Evolutionary conservation across 495 filamentous ascomycete genomes (phyloP).

Genomic region (Podospora conica): DNA sequence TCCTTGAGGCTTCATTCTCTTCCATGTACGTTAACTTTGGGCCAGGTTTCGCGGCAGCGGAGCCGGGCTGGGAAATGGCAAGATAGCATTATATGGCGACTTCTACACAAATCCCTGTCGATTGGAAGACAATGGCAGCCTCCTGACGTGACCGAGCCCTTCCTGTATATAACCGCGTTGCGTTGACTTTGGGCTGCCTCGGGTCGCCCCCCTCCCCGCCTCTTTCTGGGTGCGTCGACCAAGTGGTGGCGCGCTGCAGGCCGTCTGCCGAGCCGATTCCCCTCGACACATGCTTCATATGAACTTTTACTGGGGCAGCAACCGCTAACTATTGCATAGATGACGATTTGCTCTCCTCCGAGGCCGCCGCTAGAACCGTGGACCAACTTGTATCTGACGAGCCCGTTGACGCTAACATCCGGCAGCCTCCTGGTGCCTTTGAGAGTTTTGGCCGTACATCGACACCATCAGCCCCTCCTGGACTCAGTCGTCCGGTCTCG

Average conservation of each 20-base stretch:
- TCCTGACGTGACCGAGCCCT: constrained; percentile 41
- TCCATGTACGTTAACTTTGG: constrained; percentile 74
- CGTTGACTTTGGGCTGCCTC: constrained; percentile 3
- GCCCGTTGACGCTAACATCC: constrained; percentile 25
- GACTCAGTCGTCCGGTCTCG: constrained; percentile 52
- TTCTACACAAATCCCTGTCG: constrained; percentile 30
- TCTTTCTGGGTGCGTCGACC: constrained; percentile 6
- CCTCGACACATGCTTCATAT: not conserved
- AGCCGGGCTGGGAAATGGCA: constrained; percentile 39
- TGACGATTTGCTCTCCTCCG: constrained; percentile 44
- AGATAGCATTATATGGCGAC: constrained; percentile 47
- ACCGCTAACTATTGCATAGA: constrained; percentile 41
- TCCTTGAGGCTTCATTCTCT: constrained; percentile 43
- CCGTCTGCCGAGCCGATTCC: not conserved
- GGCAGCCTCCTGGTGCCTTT: constrained; percentile 33
- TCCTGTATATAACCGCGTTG: constrained; percentile 33
- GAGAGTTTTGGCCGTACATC: constrained; percentile 43
- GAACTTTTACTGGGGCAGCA: constrained; percentile 20
- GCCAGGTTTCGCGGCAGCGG: constrained; percentile 38
- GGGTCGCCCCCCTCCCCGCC: constrained; percentile 11
- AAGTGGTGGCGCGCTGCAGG: constrained; percentile 14
- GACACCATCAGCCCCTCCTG: constrained; percentile 60
- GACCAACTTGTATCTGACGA: constrained; percentile 53
- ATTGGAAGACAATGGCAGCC: constrained; percentile 48
- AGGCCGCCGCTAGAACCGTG: constrained; percentile 48